These are phyloP conservation scores for Chlamydomonas applanata DNA, from an alignment of 139 green algal species.

Conservation along the genomic window DNA sequence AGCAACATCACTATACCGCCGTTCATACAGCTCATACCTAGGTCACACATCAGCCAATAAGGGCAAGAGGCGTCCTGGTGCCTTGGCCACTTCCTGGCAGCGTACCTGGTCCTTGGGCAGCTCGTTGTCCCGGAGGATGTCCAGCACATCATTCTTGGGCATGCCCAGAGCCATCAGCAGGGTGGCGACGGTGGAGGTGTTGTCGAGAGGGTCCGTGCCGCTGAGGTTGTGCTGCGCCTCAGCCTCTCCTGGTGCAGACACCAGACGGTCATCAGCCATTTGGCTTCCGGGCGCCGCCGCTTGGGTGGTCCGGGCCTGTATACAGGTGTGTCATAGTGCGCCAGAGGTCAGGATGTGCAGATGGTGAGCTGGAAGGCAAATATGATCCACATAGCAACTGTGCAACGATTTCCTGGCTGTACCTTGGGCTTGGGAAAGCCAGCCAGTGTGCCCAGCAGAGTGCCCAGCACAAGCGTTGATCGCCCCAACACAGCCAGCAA, in stretches of 20 bases:
- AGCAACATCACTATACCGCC: too few relatives aligned
- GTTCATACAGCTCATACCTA: too few relatives aligned
- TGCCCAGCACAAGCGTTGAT: slow-evolving; percentile 1
- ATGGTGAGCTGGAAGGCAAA: neutral
- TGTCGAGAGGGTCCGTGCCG: neutral
- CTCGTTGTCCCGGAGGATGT: neutral
- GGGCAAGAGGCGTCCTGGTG: too few relatives aligned
- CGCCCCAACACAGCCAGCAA: slow-evolving; percentile 9
- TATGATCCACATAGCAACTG: neutral
- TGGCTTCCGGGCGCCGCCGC: too few relatives aligned
- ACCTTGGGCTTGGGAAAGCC: neutral
- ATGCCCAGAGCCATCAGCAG: slow-evolving; percentile 5
- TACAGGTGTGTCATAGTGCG: too few relatives aligned
- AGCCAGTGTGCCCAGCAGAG: neutral
- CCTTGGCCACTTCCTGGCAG: too few relatives aligned
- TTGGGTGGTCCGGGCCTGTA: neutral
- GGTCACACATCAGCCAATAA: too few relatives aligned
- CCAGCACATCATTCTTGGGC: neutral
- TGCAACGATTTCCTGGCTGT: too few relatives aligned
- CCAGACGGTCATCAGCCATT: neutral
- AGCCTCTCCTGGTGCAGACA: neutral
- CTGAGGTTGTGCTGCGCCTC: neutral
- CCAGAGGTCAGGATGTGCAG: neutral
- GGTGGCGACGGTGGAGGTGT: neutral
- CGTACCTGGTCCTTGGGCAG: neutral